phyloP scores from a whole-genome alignment of 1,139 yeast genomes.

The Magnusiomyces fungicola region DNA sequence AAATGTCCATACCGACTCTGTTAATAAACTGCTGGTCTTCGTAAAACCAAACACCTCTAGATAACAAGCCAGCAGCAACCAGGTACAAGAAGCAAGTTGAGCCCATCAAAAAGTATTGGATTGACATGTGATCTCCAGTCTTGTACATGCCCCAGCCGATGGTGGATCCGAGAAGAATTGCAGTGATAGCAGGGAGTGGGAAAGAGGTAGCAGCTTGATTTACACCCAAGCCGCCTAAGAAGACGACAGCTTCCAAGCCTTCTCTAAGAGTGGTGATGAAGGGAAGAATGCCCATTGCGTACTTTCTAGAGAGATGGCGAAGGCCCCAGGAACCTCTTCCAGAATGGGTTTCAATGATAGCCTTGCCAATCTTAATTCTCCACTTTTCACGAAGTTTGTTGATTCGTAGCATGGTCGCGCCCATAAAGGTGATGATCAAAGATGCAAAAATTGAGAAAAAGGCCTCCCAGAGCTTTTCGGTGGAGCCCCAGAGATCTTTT shows the following conservation, averaged over 20 bases:
- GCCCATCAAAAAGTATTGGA: constrained; percentile 70
- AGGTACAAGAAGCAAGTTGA: constrained; percentile 79
- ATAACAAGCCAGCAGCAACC: constrained; percentile 81
- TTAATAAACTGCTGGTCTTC: constrained; percentile 57
- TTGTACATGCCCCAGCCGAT: constrained; percentile 66
- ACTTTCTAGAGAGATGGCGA: constrained; percentile 41
- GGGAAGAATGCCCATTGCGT: constrained; percentile 73
- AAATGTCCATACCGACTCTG: constrained; percentile 78
- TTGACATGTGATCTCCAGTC: constrained; percentile 54
- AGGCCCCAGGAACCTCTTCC: constrained; percentile 22
- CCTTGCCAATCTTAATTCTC: constrained; percentile 59
- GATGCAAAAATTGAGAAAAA: constrained; percentile 75
- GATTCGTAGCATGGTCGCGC: constrained; percentile 73
- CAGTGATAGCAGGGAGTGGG: constrained; percentile 77
- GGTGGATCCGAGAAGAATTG: constrained; percentile 60
- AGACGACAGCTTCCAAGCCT: constrained; percentile 87
- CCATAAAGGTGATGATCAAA: constrained; percentile 80
- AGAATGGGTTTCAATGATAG: constrained; percentile 38
- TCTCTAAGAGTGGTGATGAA: constrained; percentile 80
- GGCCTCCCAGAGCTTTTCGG: constrained; percentile 93
- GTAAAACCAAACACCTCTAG: constrained; percentile 84
- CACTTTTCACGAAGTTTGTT: constrained; percentile 85
- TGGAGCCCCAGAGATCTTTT: constrained; percentile 69
- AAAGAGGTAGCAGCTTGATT: constrained; percentile 45
- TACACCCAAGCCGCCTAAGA: constrained; percentile 79